phyloP scores from a whole-genome alignment of 2,329 filamentous ascomycete species.

The Magnaporthiopsis rhizophila region DNA sequence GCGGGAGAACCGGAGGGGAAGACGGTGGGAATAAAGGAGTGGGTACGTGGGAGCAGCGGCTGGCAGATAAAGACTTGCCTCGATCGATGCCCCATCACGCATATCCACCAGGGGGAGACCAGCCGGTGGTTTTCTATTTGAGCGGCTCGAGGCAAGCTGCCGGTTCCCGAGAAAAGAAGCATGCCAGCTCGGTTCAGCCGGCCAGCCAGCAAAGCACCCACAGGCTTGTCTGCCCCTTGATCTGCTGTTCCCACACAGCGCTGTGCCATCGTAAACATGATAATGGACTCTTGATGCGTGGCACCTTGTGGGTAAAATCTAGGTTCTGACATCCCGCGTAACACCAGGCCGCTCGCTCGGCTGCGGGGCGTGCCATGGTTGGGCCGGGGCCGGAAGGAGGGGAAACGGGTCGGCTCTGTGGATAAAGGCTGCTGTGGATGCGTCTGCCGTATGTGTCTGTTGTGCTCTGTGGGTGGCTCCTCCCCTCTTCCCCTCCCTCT shows the following conservation, averaged over 20 bases:
- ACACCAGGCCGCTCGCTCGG: background rate
- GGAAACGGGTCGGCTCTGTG: background rate
- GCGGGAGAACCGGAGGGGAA: background rate
- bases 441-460: no score
- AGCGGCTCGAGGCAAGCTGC: background rate
- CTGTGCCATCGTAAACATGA: background rate
- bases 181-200: background rate
- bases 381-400: background rate
- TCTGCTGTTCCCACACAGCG: background rate
- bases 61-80: background rate
- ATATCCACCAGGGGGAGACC: background rate
- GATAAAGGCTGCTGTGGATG: background rate
- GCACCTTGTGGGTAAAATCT: background rate
- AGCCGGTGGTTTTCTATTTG: background rate
- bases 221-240: no score
- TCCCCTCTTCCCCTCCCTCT: no score
- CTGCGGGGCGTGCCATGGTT: background rate
- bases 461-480: no score
- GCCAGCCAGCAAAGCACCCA: no score
- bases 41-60: background rate
- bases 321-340: background rate
- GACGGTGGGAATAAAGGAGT: background rate
- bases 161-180: no score
- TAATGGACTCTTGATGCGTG: background rate
- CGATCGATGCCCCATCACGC: background rate